Evolutionary conservation across 2,329 filamentous ascomycete species (phyloP).

Genomic region (Paecilomyces fulvus): DNA sequence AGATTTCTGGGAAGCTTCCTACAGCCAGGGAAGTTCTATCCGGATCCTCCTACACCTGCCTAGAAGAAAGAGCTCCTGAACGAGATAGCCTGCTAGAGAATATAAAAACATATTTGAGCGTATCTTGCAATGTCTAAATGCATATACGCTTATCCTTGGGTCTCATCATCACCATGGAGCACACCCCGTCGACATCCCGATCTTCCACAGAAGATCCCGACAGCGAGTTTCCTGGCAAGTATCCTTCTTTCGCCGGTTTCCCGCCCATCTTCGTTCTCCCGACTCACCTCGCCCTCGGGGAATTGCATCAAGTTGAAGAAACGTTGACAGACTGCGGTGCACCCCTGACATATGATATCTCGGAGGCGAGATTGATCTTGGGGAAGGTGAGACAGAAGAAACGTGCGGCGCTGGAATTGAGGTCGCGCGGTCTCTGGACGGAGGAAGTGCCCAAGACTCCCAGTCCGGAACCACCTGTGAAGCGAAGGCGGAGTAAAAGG

Average conservation of each 20-base stretch:
- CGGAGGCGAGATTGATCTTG: constrained; percentile 65
- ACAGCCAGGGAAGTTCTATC: too few species aligned
- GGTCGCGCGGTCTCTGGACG: constrained; percentile 53
- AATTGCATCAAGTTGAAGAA: constrained; percentile 57
- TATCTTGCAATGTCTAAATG: too few species aligned
- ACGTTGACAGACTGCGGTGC: constrained; percentile 48
- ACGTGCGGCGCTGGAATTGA: constrained; percentile 69
- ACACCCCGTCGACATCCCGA: too few species aligned
- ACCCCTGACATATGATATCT: constrained; percentile 60
- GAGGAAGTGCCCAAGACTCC: constrained; percentile 21
- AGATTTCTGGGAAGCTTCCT: too few species aligned
- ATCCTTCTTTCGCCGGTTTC: constrained; percentile 23
- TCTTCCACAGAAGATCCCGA: background rate
- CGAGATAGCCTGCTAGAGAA: too few species aligned
- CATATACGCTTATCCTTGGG: too few species aligned
- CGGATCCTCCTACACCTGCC: too few species aligned
- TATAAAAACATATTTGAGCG: too few species aligned
- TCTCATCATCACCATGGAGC: too few species aligned
- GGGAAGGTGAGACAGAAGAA: constrained; percentile 62
- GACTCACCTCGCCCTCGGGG: constrained; percentile 57
- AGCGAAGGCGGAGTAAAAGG: constrained; percentile 17
- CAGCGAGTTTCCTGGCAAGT: background rate
- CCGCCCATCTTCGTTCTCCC: constrained; percentile 67
- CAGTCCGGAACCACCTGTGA: constrained; percentile 12
- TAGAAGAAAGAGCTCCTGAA: too few species aligned